These are phyloP conservation scores for Claviceps fusiformis DNA, from an alignment of 2,329 filamentous ascomycete genomes.

Conservation along the genomic window DNA sequence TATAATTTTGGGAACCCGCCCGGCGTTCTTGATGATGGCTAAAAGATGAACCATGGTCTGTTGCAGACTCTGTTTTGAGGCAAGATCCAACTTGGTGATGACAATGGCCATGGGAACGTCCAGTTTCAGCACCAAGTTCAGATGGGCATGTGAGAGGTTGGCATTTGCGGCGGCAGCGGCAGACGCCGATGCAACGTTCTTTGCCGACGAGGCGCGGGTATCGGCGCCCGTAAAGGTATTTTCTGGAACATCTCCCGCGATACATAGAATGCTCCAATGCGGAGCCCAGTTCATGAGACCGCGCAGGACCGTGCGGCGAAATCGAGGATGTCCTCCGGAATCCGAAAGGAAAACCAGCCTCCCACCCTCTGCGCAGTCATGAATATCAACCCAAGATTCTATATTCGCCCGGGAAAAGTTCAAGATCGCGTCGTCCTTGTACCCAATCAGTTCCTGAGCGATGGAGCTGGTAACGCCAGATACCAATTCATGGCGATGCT, in stretches of 20 bases:
- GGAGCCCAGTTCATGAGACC: constrained; percentile 93
- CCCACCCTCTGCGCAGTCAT: constrained; percentile 58
- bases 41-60: constrained; percentile 61
- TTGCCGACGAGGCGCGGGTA: constrained; percentile 30
- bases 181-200: constrained; percentile 22
- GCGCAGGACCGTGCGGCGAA: constrained; percentile 74
- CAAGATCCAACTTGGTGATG: constrained; percentile 84
- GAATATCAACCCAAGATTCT: constrained; percentile 88
- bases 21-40: constrained; percentile 61
- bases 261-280: constrained; percentile 82
- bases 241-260: constrained; percentile 64
- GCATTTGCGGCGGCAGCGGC: constrained; percentile 33
- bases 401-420: constrained; percentile 83
- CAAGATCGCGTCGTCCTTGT: constrained; percentile 47
- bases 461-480: constrained; percentile 91
- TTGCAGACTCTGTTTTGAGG: constrained; percentile 57
- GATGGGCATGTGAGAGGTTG: constrained; percentile 64
- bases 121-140: constrained; percentile 74
- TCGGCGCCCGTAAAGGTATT: constrained; percentile 16
- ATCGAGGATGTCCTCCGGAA: constrained; percentile 81
- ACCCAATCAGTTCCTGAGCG: constrained; percentile 85
- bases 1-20: constrained; percentile 64
- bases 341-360: constrained; percentile 82
- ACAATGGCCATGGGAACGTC: constrained; percentile 65
- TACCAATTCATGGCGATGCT: constrained; percentile 83